Base-by-base conservation (phyloP, 2,329 filamentous ascomycete species). In the Aspergillus sp. region DNA sequence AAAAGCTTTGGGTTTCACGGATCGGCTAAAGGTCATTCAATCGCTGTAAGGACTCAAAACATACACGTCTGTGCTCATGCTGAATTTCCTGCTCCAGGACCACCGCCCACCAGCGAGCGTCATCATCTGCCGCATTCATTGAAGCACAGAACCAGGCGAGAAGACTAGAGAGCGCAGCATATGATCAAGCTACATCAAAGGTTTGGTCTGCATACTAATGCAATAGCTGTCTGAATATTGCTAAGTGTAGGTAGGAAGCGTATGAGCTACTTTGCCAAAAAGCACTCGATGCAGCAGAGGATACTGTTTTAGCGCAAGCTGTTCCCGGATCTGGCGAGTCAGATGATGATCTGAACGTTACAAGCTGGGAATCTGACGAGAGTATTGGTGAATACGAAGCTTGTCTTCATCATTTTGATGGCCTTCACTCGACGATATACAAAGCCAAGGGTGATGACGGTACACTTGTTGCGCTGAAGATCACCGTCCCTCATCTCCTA, bases 351-450 rank as follows among this genome's bases (percentile, higher is more conserved):
- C 50, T 59, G 19, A 62, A 67, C n/a, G 67, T 71, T 45, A 63
- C 71, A 43, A 57, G 66, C 23, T 69, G 72, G 51, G 65, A 69
- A 63, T 60, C 76, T 67, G 70, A 79, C 68, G 64, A 76, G 70
- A 59, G 62, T 4, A 81, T 89, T 63, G 87, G 87, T 3, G 77
- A 76, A 28, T 89, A 88, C 71, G 77, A 77, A 48, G 82, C 84
- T 64, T 87, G 85, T 51, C 74, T 82, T 22, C 85, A 86, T 74
- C 80, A 85, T 69, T 80, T 79, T 61, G 83, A 87, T 65, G 95
- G 95, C 22, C 81, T 94, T 13, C 95, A 92, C 64, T 95, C 94
- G 19, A 87, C 89, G 59, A 88, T 99, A 54, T 98, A 93, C 79
- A 89, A 89, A 69, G 88, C 88, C 46, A 79, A 81, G 38, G 66